Conservation (phyloP, 2,329 filamentous ascomycete genomes). For the Xylariaceae sp. region DNA sequence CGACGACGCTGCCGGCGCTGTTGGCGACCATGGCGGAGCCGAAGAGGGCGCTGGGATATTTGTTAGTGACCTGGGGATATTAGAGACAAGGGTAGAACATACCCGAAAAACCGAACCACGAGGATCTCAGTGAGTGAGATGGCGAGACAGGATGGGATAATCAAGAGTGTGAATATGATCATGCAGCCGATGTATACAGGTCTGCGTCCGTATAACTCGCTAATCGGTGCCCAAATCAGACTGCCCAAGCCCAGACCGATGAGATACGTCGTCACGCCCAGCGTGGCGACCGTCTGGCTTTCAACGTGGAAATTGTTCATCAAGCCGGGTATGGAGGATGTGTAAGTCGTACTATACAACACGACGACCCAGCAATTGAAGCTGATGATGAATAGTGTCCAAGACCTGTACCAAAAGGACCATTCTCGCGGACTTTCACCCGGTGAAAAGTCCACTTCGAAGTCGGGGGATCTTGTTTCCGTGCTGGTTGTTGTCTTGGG, state of each 20-base stretch:
- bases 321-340: slow-evolving; percentile 64
- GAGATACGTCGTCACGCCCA: slow-evolving; percentile 76
- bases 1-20: slow-evolving; percentile 74
- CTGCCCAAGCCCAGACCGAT: slow-evolving; percentile 67
- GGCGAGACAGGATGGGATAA: slow-evolving; percentile 67
- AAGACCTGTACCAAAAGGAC: slow-evolving; percentile 46
- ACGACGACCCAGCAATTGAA: slow-evolving; percentile 51
- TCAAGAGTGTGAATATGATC: slow-evolving; percentile 58
- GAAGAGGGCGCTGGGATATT: slow-evolving; percentile 50
- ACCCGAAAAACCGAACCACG: slow-evolving; percentile 69
- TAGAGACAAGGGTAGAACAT: no score
- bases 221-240: slow-evolving; percentile 67
- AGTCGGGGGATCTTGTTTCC: slow-evolving; percentile 50
- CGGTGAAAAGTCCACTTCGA: slow-evolving; percentile 67
- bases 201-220: slow-evolving; percentile 62
- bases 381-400: slow-evolving; percentile 42
- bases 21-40: slow-evolving; percentile 80
- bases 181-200: slow-evolving; percentile 66
- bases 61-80: no score
- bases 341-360: slow-evolving; percentile 74
- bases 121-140: slow-evolving; percentile 63
- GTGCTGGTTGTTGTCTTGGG: slow-evolving; percentile 40
- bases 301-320: slow-evolving; percentile 58
- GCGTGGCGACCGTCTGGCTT: slow-evolving; percentile 56
- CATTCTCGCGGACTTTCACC: slow-evolving; percentile 67